Conservation (phyloP, 139 green algal species). For the Axilococcus clingmanii region DNA sequence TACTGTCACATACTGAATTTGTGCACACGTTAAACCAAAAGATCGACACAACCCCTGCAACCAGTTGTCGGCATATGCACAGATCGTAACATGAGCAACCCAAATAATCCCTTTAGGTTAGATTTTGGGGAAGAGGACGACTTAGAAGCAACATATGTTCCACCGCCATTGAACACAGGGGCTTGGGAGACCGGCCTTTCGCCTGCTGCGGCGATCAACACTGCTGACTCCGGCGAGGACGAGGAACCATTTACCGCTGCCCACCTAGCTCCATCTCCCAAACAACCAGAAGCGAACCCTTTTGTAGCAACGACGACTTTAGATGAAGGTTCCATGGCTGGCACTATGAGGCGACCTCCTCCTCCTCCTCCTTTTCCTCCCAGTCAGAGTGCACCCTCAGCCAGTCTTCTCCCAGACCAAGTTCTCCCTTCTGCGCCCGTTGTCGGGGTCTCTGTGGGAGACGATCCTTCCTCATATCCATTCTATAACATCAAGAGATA, state of each 20-base stretch:
- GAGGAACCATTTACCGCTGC: slow-evolving; percentile 31
- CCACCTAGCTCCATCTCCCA: too few species aligned
- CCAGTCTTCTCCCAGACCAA: slow-evolving; percentile 1
- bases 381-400: not conserved
- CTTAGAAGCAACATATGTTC: slow-evolving; percentile 6
- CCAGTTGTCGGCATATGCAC: too few species aligned
- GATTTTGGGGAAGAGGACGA: not conserved
- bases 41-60: too few species aligned
- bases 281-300: too few species aligned
- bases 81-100: too few species aligned
- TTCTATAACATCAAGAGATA: slow-evolving; percentile 71
- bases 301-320: too few species aligned
- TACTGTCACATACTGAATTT: too few species aligned
- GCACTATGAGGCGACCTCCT: too few species aligned
- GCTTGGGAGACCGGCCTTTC: not conserved
- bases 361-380: too few species aligned
- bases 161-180: not conserved
- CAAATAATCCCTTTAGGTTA: slow-evolving; percentile 7
- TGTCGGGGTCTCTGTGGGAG: not conserved
- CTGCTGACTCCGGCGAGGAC: slow-evolving; percentile 2
- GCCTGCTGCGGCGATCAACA: too few species aligned
- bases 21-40: too few species aligned
- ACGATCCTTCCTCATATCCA: slow-evolving; percentile 38
- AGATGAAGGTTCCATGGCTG: too few species aligned
- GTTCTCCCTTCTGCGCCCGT: not conserved